These are phyloP conservation scores for Pichia cephalocereana DNA, from an alignment of 805 yeast genomes.

Conservation along the genomic window DNA sequence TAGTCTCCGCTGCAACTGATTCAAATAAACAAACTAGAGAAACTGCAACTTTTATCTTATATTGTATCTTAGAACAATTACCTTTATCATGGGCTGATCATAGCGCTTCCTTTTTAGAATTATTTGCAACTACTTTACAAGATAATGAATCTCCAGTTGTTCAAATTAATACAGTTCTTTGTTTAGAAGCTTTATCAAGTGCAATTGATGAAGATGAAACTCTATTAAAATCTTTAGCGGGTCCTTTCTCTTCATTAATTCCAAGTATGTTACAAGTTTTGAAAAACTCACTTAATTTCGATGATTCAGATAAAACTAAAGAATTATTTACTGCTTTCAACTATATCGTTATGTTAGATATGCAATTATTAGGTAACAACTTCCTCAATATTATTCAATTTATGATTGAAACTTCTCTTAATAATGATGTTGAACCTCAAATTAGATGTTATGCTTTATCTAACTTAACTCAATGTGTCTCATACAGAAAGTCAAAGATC, in stretches of 20 bases:
- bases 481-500: slow-evolving; percentile 75
- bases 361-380: slow-evolving; percentile 68
- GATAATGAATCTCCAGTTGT: slow-evolving; percentile 58
- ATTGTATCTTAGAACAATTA: slow-evolving; percentile 67
- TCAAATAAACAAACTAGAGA: slow-evolving; percentile 49
- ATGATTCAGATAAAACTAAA: slow-evolving; percentile 64
- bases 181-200: slow-evolving; percentile 62
- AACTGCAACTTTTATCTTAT: slow-evolving; percentile 72
- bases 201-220: slow-evolving; percentile 53
- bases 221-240: slow-evolving; percentile 32
- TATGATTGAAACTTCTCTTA: slow-evolving; percentile 66
- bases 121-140: slow-evolving; percentile 60
- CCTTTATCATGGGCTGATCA: slow-evolving; percentile 48
- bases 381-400: slow-evolving; percentile 60
- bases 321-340: slow-evolving; percentile 79
- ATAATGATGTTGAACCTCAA: slow-evolving; percentile 65
- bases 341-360: slow-evolving; percentile 66
- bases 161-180: slow-evolving; percentile 75
- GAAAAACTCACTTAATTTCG: slow-evolving; percentile 58
- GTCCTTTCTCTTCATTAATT: slow-evolving; percentile 51
- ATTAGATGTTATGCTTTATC: slow-evolving; percentile 75
- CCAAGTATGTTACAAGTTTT: slow-evolving; percentile 79
- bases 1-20: slow-evolving; percentile 59
- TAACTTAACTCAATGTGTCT: slow-evolving; percentile 69
- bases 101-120: slow-evolving; percentile 56